A percentile compares a stretch with the other conserved stretches of the same genome.
Conservation (phyloP, 371 early-diverging fungal species). For the Rhizomucor pusillus region DNA sequence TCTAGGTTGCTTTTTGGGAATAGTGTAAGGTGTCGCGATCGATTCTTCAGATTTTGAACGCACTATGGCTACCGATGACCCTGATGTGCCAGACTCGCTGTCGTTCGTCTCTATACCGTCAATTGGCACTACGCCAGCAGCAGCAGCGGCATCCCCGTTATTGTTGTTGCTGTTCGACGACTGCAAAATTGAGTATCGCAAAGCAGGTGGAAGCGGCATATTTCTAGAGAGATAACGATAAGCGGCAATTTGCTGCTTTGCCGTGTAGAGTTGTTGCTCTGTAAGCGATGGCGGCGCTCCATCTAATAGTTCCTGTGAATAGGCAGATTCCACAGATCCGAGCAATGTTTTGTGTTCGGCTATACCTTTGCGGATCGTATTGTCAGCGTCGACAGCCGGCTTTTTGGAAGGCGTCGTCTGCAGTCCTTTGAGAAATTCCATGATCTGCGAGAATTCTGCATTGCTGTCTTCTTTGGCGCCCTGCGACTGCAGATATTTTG, state of each 20-base stretch:
- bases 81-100: neutral
- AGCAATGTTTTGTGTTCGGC: neutral
- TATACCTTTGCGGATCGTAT: neutral
- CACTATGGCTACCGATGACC: neutral
- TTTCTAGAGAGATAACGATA: slow-evolving; percentile 81
- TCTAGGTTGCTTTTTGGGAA: slow-evolving; percentile 66
- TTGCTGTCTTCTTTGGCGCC: slow-evolving; percentile 71
- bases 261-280: slow-evolving; percentile 60
- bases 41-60: slow-evolving; percentile 21
- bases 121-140: slow-evolving; percentile 4
- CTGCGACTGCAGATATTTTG: slow-evolving; percentile 41
- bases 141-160: slow-evolving; percentile 44
- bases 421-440: slow-evolving; percentile 54
- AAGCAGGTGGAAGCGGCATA: slow-evolving; percentile 68
- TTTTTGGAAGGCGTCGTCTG: slow-evolving; percentile 28
- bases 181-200: slow-evolving; percentile 60
- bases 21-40: slow-evolving; percentile 74
- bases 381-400: slow-evolving; percentile 2
- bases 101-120: neutral
- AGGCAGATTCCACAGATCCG: neutral
- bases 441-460: slow-evolving; percentile 64
- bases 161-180: neutral
- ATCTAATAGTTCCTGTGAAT: neutral
- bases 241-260: slow-evolving; percentile 79
- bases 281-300: slow-evolving; percentile 36